phyloP scores from a whole-genome alignment of 2,329 filamentous ascomycete genomes.

The Beauveria brongniartii region DNA sequence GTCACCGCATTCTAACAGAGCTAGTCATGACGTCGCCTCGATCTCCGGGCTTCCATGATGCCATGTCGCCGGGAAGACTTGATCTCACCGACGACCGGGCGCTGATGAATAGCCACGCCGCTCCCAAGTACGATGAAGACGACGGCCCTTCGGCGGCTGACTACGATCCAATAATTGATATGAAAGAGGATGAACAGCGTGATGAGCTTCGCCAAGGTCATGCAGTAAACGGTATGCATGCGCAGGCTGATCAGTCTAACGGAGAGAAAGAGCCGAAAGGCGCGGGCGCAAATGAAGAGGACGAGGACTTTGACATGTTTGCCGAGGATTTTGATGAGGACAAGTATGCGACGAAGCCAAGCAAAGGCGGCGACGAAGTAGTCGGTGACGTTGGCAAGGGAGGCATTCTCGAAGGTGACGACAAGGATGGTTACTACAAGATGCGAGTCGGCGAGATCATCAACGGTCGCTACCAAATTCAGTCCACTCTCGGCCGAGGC shows the following conservation, averaged over 20 bases:
- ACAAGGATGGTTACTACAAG: conserved; percentile 94
- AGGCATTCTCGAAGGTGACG: conserved; percentile 84
- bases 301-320: conserved; percentile 82
- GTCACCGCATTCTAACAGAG: conserved; percentile 16
- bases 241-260: conserved; percentile 22
- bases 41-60: conserved; percentile 39
- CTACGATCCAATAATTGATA: conserved; percentile 83
- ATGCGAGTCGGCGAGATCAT: conserved; percentile 86
- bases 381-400: conserved; percentile 58
- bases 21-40: conserved; percentile 33
- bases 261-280: conserved; percentile 23
- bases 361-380: conserved; percentile 35
- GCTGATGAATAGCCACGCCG: conserved; percentile 53
- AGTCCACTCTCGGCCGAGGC: conserved; percentile 79
- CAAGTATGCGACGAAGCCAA: conserved; percentile 50
- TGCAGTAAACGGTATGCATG: conserved; percentile 41
- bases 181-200: conserved; percentile 72
- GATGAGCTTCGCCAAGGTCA: conserved; percentile 57
- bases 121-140: conserved; percentile 34
- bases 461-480: conserved; percentile 81
- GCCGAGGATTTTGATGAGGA: conserved; percentile 68
- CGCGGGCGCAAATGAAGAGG: conserved; percentile 47
- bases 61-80: conserved; percentile 50
- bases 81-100: conserved; percentile 59
- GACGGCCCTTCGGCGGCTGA: conserved; percentile 87